phyloP scores from a whole-genome alignment of 176 grass and related monocot genomes.

The Zoysia japonica region DNA sequence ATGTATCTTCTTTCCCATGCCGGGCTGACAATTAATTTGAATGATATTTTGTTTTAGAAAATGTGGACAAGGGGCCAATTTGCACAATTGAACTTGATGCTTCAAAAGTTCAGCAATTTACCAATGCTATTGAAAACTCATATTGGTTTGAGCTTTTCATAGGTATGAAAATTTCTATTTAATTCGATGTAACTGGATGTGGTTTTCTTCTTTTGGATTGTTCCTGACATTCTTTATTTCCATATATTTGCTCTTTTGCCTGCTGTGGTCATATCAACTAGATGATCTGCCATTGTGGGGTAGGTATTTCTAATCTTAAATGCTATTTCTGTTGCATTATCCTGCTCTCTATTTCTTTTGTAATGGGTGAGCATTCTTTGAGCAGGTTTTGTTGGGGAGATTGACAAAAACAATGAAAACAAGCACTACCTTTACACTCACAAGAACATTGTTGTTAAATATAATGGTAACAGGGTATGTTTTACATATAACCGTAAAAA shows the following conservation, averaged over 20 bases:
- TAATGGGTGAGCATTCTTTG: conserved; percentile 31
- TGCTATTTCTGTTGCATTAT: conserved; percentile 10
- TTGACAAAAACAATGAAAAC: conserved; percentile 93
- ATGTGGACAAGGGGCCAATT: conserved; percentile 74
- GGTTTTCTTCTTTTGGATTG: conserved; percentile 10
- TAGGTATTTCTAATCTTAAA: conserved; percentile 45
- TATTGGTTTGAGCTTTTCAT: conserved; percentile 99
- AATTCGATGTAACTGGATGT: conserved; percentile 16
- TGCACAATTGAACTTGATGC: conserved; percentile 86
- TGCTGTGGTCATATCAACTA: conserved; percentile 38
- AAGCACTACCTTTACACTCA: conserved; percentile 94
- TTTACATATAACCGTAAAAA: conserved; percentile 22
- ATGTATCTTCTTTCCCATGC: conserved; percentile 22
- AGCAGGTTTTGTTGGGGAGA: conserved; percentile 90
- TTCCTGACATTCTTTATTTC: conserved; percentile 41
- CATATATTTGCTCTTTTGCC: conserved; percentile 23
- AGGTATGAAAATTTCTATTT: conserved; percentile 56
- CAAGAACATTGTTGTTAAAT: conserved; percentile 76
- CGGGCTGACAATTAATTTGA: background rate
- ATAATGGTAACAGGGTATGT: conserved; percentile 83
- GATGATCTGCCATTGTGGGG: conserved; percentile 99
- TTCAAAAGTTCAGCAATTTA: conserved; percentile 82
- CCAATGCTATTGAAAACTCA: conserved; percentile 82
- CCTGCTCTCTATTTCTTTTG: conserved; percentile 34
- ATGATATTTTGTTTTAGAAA: conserved; percentile 50